Base-by-base conservation (phyloP, 2,329 filamentous ascomycete genomes). In the Cryphonectria naterciae region DNA sequence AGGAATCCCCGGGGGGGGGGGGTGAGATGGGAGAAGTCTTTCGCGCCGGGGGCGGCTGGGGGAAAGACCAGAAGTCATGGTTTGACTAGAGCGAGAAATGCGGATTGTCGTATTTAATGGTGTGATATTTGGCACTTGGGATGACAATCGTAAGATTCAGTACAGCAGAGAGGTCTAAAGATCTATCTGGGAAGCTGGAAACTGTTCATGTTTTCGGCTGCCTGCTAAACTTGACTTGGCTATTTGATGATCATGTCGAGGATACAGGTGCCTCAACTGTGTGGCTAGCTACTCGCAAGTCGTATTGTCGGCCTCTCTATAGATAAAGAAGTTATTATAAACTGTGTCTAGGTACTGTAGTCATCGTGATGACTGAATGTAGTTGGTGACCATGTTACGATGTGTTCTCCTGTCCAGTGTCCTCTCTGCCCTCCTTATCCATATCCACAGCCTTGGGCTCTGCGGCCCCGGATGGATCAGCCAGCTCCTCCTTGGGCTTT, bases 401-500 rank as follows among this genome's bases (percentile, higher is more conserved):
- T 56, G 52, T 17, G 13, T 1, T 56, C 52, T 56, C 25, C 17
- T 56, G 17, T 2, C 52, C 52, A 28, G n/a, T 32, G 25, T 17
- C 52, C 3, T 28, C 52, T 25, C 11, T 56, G 25, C 25, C 25
- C 10, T 28, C 25, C 15, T 32, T 11, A 56, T 32, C n/a, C 52
- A 17, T 11, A 56, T 32, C n/a, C 52, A 17, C n/a, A 56, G 52
- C 25, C 25, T 32, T 32, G 15, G 52, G 4, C n/a, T 56, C 52
- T 15, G 25, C n/a, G n/a, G 4, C 52, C 52, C 25, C 52, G 32
- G 52, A 17, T 11, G n/a, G 52, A 17, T 32, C 52, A 63, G 32
- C 22, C 8, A 32, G 7, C 39, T 32, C 15, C 32, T 63, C 39
- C 32, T 39, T 37, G 22, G 60, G 25, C 67, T 78, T 79, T 77